phyloP scores from a whole-genome alignment of 2,329 filamentous ascomycete species.

The Colletotrichum sp. region DNA sequence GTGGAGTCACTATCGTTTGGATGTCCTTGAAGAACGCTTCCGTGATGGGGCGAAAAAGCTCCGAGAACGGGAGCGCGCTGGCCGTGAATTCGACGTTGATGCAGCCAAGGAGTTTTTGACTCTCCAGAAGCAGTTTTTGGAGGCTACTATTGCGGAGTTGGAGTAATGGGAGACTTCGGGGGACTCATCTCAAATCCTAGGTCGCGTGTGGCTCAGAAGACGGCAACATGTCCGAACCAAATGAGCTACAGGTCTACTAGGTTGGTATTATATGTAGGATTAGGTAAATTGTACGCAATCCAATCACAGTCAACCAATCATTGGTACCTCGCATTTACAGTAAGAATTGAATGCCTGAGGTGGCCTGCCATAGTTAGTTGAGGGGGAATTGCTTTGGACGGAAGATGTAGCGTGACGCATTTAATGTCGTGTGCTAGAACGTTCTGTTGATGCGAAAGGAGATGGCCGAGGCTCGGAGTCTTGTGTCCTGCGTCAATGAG shows the following conservation, averaged over 20 bases:
- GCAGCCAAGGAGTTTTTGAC: not conserved
- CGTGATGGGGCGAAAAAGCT: slow-evolving; percentile 10
- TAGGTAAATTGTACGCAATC: not conserved
- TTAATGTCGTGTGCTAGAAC: not conserved
- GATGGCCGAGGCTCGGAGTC: not conserved
- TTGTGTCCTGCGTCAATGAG: not conserved
- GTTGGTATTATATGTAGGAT: not conserved
- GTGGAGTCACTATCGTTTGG: slow-evolving; percentile 66
- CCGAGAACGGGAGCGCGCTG: not conserved
- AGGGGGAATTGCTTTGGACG: not conserved
- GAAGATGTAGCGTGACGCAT: not conserved
- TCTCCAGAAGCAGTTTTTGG: not conserved
- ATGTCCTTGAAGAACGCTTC: slow-evolving; percentile 64
- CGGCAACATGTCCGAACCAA: not conserved
- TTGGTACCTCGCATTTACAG: not conserved
- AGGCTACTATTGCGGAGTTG: not conserved
- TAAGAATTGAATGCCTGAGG: not conserved
- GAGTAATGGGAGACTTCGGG: not conserved
- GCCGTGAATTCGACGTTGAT: not conserved
- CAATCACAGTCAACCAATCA: not conserved
- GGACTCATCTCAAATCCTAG: not conserved
- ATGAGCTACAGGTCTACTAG: not conserved
- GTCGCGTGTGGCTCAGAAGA: not conserved
- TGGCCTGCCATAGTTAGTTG: not conserved
- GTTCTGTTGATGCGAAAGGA: not conserved